Percentiles rank a stretch among this genome's conserved stretches.
These are phyloP conservation scores for Diaporthe velutina DNA, from an alignment of 2,329 filamentous ascomycete species.

Conservation along the genomic window DNA sequence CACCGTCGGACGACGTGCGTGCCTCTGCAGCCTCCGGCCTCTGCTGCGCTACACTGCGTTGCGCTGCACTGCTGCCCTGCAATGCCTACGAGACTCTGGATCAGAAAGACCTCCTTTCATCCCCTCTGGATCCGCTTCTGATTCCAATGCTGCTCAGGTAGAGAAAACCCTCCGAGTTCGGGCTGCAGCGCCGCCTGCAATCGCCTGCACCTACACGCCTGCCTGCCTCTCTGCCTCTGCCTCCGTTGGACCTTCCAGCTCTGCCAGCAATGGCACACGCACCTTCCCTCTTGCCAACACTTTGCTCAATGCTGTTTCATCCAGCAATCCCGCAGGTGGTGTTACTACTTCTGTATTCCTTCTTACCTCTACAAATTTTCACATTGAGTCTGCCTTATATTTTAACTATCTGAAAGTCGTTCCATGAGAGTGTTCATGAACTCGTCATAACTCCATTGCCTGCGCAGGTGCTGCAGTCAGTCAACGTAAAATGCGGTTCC, in stretches of 20 bases:
- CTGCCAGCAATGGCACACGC: neutral
- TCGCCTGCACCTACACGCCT: neutral
- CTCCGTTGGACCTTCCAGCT: neutral
- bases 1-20: neutral
- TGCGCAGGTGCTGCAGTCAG: neutral
- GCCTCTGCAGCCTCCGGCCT: neutral
- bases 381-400: neutral
- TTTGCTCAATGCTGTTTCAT: neutral
- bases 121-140: neutral
- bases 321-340: neutral
- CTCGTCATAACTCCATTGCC: neutral
- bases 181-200: slow-evolving; percentile 18
- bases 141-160: neutral
- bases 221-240: neutral
- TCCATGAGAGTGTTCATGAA: neutral
- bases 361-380: neutral
- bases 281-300: neutral
- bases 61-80: neutral
- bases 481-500: slow-evolving; percentile 9
- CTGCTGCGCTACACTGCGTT: slow-evolving; percentile 11
- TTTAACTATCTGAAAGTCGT: neutral
- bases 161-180: slow-evolving; percentile 10
- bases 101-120: neutral
- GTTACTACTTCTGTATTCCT: neutral
- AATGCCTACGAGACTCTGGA: slow-evolving; percentile 1